Evolutionary conservation across 768 basidiomycete species (phyloP).

Genomic region (Tulasnella sp.): DNA sequence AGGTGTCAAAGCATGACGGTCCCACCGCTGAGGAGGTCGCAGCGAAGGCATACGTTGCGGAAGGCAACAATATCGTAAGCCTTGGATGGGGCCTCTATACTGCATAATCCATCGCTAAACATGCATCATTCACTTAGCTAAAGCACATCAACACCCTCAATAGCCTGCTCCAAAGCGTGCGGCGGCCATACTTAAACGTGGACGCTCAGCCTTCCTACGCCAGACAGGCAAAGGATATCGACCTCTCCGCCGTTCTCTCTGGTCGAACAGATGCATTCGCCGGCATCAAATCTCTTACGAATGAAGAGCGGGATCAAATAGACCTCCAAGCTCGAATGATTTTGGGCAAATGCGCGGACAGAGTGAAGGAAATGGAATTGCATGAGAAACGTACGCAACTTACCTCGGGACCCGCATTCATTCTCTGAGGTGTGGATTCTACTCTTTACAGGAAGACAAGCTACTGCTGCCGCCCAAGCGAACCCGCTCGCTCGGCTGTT

Average conservation of each 20-base stretch:
- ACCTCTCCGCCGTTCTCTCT: slow-evolving; percentile 39
- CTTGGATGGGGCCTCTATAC: slow-evolving; percentile 26
- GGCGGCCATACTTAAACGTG: slow-evolving; percentile 81
- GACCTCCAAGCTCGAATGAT: slow-evolving; percentile 87
- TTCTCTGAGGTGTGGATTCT: slow-evolving; percentile 21
- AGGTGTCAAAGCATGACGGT: slow-evolving; percentile 27
- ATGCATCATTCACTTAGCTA: slow-evolving; percentile 39
- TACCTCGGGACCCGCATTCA: slow-evolving; percentile 22
- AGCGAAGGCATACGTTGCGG: slow-evolving; percentile 56
- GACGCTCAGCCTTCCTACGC: slow-evolving; percentile 51
- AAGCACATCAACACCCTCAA: slow-evolving; percentile 63
- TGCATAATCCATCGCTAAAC: background rate
- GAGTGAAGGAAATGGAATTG: slow-evolving; percentile 80
- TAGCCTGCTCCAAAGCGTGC: slow-evolving; percentile 64
- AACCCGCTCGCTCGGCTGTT: slow-evolving; percentile 63
- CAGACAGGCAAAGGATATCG: slow-evolving; percentile 49
- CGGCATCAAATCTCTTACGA: slow-evolving; percentile 62
- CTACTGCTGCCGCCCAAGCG: slow-evolving; percentile 54
- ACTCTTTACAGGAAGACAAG: slow-evolving; percentile 48
- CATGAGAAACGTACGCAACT: slow-evolving; percentile 72
- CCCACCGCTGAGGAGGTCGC: slow-evolving; percentile 38
- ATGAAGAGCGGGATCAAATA: slow-evolving; percentile 92
- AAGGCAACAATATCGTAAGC: slow-evolving; percentile 65
- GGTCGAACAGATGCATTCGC: slow-evolving; percentile 47
- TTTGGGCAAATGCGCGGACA: slow-evolving; percentile 73